phyloP scores from a whole-genome alignment of 768 basidiomycete genomes.

The Arthromyces matolae region DNA sequence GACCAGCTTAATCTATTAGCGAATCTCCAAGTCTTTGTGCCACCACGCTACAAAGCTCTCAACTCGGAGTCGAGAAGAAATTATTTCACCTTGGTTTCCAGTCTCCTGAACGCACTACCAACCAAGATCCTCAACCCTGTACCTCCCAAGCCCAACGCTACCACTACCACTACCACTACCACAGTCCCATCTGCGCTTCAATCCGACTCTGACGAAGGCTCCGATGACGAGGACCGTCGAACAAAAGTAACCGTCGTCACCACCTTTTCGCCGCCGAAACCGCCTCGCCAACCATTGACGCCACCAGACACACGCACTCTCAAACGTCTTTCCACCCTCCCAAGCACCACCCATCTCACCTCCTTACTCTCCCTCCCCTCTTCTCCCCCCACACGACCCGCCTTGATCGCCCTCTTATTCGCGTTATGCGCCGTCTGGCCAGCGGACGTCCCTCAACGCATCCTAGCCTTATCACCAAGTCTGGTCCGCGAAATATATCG shows the following conservation, averaged over 20 bases:
- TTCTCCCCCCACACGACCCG: conserved; percentile 35
- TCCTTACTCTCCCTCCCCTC: conserved; percentile 48
- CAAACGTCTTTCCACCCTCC: conserved; percentile 58
- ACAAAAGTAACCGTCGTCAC: conserved; percentile 37
- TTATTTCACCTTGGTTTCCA: conserved; percentile 53
- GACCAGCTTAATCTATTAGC: conserved; percentile 62
- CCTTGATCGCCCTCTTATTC: conserved; percentile 56
- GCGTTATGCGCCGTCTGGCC: conserved; percentile 62
- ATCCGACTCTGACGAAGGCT: conserved; percentile 40
- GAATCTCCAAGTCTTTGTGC: conserved; percentile 63
- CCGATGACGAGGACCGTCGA: conserved; percentile 26
- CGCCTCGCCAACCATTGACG: conserved; percentile 36
- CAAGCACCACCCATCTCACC: conserved; percentile 48
- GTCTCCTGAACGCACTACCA: conserved; percentile 53
- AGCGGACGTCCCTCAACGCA: conserved; percentile 41
- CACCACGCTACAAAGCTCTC: conserved; percentile 56
- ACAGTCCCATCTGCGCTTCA: conserved; percentile 13
- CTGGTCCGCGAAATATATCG: conserved; percentile 76
- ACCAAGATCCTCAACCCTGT: conserved; percentile 45
- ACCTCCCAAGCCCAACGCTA: conserved; percentile 10
- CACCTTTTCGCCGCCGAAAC: conserved; percentile 23
- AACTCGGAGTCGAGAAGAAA: conserved; percentile 40
- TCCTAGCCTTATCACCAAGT: conserved; percentile 57
- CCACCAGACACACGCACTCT: conserved; percentile 55
- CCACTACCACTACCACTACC: background rate